phyloP scores from a whole-genome alignment of 139 green algal species.

The Chlorella sp. region DNA sequence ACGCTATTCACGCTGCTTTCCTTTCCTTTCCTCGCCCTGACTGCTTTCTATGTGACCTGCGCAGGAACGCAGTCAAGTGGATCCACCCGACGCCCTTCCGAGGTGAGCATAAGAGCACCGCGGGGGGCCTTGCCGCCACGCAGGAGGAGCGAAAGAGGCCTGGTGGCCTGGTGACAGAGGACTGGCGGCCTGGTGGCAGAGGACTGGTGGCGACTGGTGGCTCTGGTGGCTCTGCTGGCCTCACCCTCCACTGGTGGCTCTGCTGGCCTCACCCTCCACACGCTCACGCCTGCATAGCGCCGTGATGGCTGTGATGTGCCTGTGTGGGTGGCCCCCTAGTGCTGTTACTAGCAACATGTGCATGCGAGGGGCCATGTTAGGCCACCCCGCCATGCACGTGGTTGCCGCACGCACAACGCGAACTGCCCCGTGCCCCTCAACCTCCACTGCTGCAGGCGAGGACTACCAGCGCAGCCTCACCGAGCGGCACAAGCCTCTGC shows the following conservation, averaged over 20 bases:
- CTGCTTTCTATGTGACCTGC: too few species aligned
- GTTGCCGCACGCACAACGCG: too few species aligned
- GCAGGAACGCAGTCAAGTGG: slow-evolving; percentile 10
- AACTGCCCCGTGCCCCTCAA: background rate
- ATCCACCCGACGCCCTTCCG: background rate
- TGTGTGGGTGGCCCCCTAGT: background rate
- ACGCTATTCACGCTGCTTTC: too few species aligned
- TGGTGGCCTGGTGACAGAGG: background rate
- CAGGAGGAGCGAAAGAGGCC: background rate
- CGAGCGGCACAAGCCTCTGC: background rate
- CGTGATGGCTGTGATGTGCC: background rate
- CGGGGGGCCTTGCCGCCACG: too few species aligned
- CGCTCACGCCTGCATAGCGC: background rate
- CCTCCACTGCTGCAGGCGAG: background rate
- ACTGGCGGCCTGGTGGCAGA: background rate
- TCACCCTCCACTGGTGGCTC: background rate
- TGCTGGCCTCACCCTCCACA: background rate
- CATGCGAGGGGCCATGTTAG: background rate
- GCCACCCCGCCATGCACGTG: too few species aligned
- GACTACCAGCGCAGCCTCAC: slow-evolving; percentile 6
- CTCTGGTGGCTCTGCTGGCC: background rate
- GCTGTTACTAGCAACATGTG: background rate
- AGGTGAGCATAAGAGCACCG: background rate
- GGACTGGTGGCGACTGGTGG: background rate
- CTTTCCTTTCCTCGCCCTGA: too few species aligned